Evolutionary conservation across 2,329 filamentous ascomycete species (phyloP).

Genomic region (Neoarthrinium moseri): DNA sequence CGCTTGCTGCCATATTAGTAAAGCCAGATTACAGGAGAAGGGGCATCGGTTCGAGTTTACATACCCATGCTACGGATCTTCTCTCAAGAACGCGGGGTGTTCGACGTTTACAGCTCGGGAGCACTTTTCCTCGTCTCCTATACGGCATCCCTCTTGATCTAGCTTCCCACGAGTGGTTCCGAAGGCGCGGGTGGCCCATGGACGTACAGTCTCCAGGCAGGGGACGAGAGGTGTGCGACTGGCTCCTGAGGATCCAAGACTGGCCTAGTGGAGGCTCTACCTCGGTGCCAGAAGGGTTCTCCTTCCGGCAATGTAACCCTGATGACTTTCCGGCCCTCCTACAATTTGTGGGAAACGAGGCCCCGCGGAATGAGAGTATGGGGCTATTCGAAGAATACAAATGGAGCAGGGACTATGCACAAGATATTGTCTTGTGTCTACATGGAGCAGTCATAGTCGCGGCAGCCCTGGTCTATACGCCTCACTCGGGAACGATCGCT

Average conservation of each 20-base stretch:
- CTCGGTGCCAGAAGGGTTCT: constrained; percentile 33
- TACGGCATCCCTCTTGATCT: constrained; percentile 49
- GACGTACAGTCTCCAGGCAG: constrained; percentile 41
- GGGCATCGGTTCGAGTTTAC: constrained; percentile 53
- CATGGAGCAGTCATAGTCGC: constrained; percentile 49
- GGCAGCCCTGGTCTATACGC: constrained; percentile 53
- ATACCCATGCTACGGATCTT: constrained; percentile 48
- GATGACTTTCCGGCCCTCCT: constrained; percentile 46
- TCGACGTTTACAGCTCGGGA: constrained; percentile 54
- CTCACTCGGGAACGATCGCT: constrained; percentile 42
- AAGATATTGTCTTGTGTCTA: constrained; percentile 54
- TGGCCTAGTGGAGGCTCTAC: constrained; percentile 41
- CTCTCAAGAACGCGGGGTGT: constrained; percentile 51
- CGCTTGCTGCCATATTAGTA: constrained; percentile 54
- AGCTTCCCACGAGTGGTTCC: constrained; percentile 50
- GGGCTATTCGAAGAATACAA: constrained; percentile 62
- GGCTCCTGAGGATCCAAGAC: constrained; percentile 51
- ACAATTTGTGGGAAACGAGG: constrained; percentile 48
- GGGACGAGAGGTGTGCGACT: constrained; percentile 51
- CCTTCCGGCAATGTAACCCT: constrained; percentile 43
- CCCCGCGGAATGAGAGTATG: constrained; percentile 43
- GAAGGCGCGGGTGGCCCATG: constrained; percentile 52
- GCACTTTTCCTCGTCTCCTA: constrained; percentile 57
- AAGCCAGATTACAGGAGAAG: constrained; percentile 42
- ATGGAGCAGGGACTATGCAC: constrained; percentile 44